Base-by-base conservation (phyloP, 176 grass and related monocot species). In the Rhynchospora tenuis region DNA sequence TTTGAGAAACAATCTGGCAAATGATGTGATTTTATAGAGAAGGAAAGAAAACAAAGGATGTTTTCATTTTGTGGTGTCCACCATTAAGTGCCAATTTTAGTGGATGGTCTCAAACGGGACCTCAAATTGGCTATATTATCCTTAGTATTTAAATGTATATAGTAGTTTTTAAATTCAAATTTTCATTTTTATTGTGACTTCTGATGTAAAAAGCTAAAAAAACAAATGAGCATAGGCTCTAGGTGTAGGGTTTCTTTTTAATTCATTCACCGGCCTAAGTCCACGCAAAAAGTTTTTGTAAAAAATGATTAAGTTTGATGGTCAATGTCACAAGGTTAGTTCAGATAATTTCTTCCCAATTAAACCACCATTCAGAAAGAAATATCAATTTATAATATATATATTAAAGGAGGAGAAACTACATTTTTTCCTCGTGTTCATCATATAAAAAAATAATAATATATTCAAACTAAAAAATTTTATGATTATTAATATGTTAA, bases 51-150 rank as follows among this genome's bases (percentile, higher is more conserved):
- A 71, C 45, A 9, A 71, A 45, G 9, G 38, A 10, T 45, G 10
- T 71, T 71, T n/a, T 71, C 17, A 7, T 80, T 80, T 80, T 83
- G 64, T 33, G 64, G 81, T 83, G 38, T 70, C 80, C 81, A 57
- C 67, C 83, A 62, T 13, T 75, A n/a, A 33, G 54, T 60, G 67
- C 27, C 31, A 75, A 45, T 31, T 50, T 79, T 65, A 26, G 63
- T 60, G 73, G 55, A 52, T 75, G 59, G 58, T 17, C 56, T 78
- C 70, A 64, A 50, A 4, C 33, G 43, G 10, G 57, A 64, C 72
- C 71, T 64, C 84, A 65, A 78, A 52, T 79, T 78, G 12, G 22
- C 27, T 15, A 45, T 15, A 45, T 10, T 47, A 73, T 45, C 11
- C n/a, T 73, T 9, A 27, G 62, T 29, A 65, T 13, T 29, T 13